A percentile compares a stretch with the other conserved stretches of the same genome.
These are phyloP conservation scores for Verticillium tricorpus DNA, from an alignment of 2,329 filamentous ascomycete genomes.

Conservation along the genomic window DNA sequence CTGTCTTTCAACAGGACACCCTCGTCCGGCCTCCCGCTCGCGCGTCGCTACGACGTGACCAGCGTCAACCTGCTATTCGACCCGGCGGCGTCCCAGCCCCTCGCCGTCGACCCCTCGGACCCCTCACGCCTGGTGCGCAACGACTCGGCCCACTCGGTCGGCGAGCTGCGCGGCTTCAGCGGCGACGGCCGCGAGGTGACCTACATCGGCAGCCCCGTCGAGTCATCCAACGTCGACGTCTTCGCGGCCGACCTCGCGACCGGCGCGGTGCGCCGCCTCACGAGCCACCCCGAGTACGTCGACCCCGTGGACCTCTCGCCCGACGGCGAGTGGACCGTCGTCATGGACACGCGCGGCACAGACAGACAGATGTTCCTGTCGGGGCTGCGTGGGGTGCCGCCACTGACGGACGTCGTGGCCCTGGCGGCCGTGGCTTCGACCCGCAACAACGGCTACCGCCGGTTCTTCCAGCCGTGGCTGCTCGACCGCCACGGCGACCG, in stretches of 20 bases:
- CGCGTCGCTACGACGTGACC: conserved; percentile 28
- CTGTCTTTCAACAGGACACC: conserved; percentile 31
- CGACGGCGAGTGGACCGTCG: conserved; percentile 31
- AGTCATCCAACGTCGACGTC: conserved; percentile 37
- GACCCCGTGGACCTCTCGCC: conserved; percentile 33
- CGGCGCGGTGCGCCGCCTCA: conserved; percentile 30
- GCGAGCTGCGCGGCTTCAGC: conserved; percentile 36
- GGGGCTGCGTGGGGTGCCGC: conserved; percentile 30
- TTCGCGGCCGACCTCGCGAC: conserved; percentile 31
- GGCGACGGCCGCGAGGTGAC: conserved; percentile 30
- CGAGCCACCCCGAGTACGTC: conserved; percentile 32
- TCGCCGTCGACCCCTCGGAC: conserved; percentile 9
- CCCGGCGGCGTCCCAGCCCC: conserved; percentile 3
- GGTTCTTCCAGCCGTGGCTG: conserved; percentile 38
- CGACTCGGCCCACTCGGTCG: conserved; percentile 23
- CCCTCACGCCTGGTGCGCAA: conserved; percentile 20
- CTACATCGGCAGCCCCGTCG: conserved; percentile 28
- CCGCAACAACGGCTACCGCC: conserved; percentile 34
- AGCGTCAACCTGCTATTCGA: conserved; percentile 26
- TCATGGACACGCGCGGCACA: conserved; percentile 33
- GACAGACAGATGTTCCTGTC: conserved; percentile 30
- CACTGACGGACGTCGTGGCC: conserved; percentile 27
- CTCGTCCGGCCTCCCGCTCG: conserved; percentile 18
- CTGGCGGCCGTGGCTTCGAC: conserved; percentile 25
- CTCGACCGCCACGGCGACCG: conserved; percentile 36